These are phyloP conservation scores for Cercophora samala DNA, from an alignment of 495 filamentous ascomycete genomes.

Conservation along the genomic window DNA sequence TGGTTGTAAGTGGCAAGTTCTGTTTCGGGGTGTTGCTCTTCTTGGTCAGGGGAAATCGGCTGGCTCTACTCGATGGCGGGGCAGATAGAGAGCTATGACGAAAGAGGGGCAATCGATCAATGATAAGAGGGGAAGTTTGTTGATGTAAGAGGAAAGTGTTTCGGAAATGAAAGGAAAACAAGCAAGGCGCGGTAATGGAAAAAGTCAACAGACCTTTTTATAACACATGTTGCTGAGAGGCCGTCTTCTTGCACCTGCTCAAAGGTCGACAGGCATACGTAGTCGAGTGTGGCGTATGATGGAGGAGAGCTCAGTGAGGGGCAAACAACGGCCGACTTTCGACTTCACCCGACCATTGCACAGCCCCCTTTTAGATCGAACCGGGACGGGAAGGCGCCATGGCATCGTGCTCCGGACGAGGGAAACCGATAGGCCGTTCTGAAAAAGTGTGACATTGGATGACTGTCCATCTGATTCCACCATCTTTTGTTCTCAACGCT, in stretches of 20 bases:
- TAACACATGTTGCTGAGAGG: neutral
- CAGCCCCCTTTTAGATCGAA: constrained; percentile 5
- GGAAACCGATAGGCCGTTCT: too few species aligned
- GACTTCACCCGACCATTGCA: constrained; percentile 5
- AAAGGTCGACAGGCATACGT: neutral
- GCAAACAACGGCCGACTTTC: constrained; percentile 4
- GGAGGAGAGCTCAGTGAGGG: neutral
- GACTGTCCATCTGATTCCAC: neutral
- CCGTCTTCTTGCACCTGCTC: neutral
- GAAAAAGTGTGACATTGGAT: too few species aligned
- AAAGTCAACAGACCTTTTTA: neutral
- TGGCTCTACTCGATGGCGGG: too few species aligned
- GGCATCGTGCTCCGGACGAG: neutral
- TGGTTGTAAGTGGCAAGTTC: neutral
- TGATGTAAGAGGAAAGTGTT: neutral
- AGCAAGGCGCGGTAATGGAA: neutral
- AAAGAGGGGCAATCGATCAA: neutral
- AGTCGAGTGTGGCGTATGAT: neutral
- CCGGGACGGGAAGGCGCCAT: neutral
- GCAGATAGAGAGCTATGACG: neutral
- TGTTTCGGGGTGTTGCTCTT: neutral
- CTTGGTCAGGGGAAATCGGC: neutral
- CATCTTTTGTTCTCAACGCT: too few species aligned
- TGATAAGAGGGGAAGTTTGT: neutral
- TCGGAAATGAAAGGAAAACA: neutral